These are phyloP conservation scores for Corynespora cassiicola DNA, from an alignment of 2,329 filamentous ascomycete genomes.

Conservation along the genomic window DNA sequence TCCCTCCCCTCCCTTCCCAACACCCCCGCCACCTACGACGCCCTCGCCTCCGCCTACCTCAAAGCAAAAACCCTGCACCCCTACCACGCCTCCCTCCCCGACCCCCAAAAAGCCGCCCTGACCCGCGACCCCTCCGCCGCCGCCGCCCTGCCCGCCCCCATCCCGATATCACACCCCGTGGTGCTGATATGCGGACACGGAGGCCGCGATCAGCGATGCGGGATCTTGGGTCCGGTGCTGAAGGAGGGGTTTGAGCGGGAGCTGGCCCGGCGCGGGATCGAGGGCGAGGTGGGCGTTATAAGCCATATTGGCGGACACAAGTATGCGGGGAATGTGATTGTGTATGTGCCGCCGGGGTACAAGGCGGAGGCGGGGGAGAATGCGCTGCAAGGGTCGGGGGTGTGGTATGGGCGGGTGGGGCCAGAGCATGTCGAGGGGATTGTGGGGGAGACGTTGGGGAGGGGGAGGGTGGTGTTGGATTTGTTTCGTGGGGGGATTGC, in stretches of 20 bases:
- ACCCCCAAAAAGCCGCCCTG: constrained; percentile 54
- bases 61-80: constrained; percentile 68
- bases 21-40: constrained; percentile 61
- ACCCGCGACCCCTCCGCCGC: constrained; percentile 57
- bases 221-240: constrained; percentile 77
- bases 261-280: constrained; percentile 57
- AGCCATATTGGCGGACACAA: constrained; percentile 87
- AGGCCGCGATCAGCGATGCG: constrained; percentile 81
- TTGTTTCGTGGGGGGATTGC: constrained; percentile 74
- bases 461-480: constrained; percentile 72
- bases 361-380: constrained; percentile 53
- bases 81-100: constrained; percentile 64
- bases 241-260: constrained; percentile 71
- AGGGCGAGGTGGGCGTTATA: constrained; percentile 71
- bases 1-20: constrained; percentile 76
- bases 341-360: constrained; percentile 76
- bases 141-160: constrained; percentile 60
- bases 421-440: constrained; percentile 79
- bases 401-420: constrained; percentile 84
- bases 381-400: constrained; percentile 71
- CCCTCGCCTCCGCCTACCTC: constrained; percentile 69
- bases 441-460: constrained; percentile 71
- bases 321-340: constrained; percentile 82
- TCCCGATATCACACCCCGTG: constrained; percentile 36
- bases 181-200: constrained; percentile 90